Base-by-base conservation (phyloP, 169 alveolate genomes). In the Plasmodium knowlesi region DNA sequence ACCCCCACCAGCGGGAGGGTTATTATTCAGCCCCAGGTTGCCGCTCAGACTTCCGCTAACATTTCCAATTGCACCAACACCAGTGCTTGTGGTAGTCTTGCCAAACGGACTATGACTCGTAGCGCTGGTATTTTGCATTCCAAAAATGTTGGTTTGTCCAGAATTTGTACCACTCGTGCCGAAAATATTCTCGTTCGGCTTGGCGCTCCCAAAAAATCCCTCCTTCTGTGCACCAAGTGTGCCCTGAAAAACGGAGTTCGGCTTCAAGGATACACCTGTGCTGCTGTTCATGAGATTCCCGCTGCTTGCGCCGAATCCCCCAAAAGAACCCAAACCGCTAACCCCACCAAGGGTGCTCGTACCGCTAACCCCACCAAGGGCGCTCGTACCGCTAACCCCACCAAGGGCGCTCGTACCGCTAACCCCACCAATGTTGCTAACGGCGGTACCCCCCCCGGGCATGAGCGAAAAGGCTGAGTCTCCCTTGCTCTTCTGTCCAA, bases 61-160 rank as follows among this genome's bases (percentile, higher is more conserved):
- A 39, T 19, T 84, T 0, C 22, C 43, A 8, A 1, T 12, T 0
- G 12, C 41, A 61, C 46, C 46, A 22, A 5, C 43, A n/a, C 50
- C 9, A 9, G 10, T 39, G 32, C 19, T 32, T 8, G 9, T 25
- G 80, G 19, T 37, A 81, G 6, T 9, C 61, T 85, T 85, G 50
- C 61, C 53, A 50, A 85, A 85, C 14, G 81, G 93, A 16, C 85
- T 74, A 22, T 72, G 93, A 0, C 30, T 39, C 1, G 50, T 39
- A 25, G 70, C n/a, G 57, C 50, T 81, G 50, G 19, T 85, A 25
- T 19, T 5, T 9, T 73, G 84, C 10, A 32, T 54, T 5, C 93
- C 93, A 74, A 85, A 85, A 73, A 85, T 85, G 67, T 50, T 85
- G 10, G 78, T 34, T 14, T 50, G 89, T 4, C 30, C 57, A 8